A percentile compares a stretch with the other conserved stretches of the same genome.
These are phyloP conservation scores for Rheum nobile DNA, from an alignment of 148 eudicot species.

Conservation along the genomic window DNA sequence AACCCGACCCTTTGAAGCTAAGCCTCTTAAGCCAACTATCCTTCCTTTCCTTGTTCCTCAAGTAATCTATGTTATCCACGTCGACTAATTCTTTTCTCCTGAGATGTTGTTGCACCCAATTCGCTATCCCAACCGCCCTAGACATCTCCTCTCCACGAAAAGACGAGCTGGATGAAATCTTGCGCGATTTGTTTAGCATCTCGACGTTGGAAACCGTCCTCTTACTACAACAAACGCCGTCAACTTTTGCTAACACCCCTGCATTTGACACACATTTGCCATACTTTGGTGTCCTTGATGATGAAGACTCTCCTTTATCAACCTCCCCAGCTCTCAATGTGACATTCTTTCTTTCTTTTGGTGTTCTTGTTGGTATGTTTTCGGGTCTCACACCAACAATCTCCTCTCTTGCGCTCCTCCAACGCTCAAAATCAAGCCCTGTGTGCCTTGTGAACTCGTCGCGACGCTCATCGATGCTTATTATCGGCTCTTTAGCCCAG, in stretches of 20 bases:
- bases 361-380: neutral
- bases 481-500: constrained; percentile 39
- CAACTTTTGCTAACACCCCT: neutral
- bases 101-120: constrained; percentile 3
- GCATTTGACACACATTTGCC: neutral
- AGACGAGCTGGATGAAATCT: neutral
- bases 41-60: neutral
- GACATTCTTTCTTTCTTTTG: neutral
- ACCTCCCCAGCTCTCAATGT: neutral
- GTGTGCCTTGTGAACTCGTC: constrained; percentile 39
- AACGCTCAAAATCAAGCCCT: constrained; percentile 29
- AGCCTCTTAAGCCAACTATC: neutral
- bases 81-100: neutral
- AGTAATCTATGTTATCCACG: neutral
- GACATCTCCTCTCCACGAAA: neutral
- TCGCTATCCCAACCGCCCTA: neutral
- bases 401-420: neutral
- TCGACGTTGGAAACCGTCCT: neutral
- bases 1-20: neutral
- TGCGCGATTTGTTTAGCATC: neutral
- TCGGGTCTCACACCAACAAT: neutral
- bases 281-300: neutral
- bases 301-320: neutral
- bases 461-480: constrained; percentile 55
- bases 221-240: neutral